These are phyloP conservation scores for Epicoccum sorghinum DNA, from an alignment of 2,329 filamentous ascomycete genomes.

Conservation along the genomic window DNA sequence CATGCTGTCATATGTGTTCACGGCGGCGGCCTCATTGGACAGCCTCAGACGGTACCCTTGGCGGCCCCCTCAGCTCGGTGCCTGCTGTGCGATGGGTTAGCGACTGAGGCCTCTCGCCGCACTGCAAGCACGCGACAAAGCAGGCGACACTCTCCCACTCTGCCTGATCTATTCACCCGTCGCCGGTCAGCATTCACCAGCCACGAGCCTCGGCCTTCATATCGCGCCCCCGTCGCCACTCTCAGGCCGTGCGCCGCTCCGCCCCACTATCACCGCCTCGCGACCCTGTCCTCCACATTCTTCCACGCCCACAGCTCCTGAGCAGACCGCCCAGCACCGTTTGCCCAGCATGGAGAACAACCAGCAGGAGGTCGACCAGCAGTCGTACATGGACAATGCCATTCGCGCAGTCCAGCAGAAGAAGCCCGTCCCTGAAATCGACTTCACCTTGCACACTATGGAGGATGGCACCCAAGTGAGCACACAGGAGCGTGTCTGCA, in stretches of 20 bases:
- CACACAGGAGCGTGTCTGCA: slow-evolving; percentile 95
- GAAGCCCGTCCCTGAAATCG: slow-evolving; percentile 95
- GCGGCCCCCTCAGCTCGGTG: slow-evolving; percentile 18
- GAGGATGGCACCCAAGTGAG: slow-evolving; percentile 95
- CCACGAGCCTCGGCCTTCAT: slow-evolving; percentile 39
- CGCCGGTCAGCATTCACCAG: slow-evolving; percentile 19
- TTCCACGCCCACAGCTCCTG: slow-evolving; percentile 32
- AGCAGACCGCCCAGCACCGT: slow-evolving; percentile 18
- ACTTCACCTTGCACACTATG: slow-evolving; percentile 98
- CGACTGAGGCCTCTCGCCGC: slow-evolving; percentile 27
- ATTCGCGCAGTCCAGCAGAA: slow-evolving; percentile 92
- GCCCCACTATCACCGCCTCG: slow-evolving; percentile 42
- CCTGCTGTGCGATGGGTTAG: slow-evolving; percentile 23
- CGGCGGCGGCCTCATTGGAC: slow-evolving; percentile 7
- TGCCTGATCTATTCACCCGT: slow-evolving; percentile 10
- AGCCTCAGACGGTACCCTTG: slow-evolving; percentile 12
- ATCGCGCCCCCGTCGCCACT: slow-evolving; percentile 40
- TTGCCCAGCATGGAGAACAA: slow-evolving; percentile 45
- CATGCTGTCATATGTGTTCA: slow-evolving; percentile 13
- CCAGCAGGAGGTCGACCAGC: slow-evolving; percentile 45
- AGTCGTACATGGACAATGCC: slow-evolving; percentile 75
- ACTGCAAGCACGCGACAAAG: slow-evolving; percentile 42
- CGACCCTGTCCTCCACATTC: slow-evolving; percentile 31
- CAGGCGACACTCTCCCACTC: slow-evolving; percentile 15
- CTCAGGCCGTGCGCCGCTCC: slow-evolving; percentile 28